A percentile compares a stretch with the other conserved stretches of the same genome.
Conservation (phyloP, 2,329 filamentous ascomycete genomes). For the Verticillium isaacii region DNA sequence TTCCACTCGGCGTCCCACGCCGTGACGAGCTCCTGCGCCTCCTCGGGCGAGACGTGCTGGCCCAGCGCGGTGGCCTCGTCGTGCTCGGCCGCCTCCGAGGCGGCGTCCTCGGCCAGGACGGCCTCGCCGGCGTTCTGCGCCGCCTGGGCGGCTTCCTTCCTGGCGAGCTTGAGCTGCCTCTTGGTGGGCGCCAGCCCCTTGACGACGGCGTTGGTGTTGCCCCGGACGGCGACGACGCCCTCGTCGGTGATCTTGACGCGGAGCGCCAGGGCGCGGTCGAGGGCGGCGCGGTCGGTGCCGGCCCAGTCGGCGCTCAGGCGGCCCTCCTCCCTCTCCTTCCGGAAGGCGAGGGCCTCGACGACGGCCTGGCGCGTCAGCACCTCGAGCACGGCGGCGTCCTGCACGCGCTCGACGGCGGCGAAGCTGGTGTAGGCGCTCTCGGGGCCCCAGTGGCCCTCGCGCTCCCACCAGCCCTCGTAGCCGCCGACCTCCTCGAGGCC, state of each 20-base stretch:
- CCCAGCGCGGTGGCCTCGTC: conserved; percentile 17
- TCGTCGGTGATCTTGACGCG: conserved; percentile 25
- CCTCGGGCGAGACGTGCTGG: conserved; percentile 23
- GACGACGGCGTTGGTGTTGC: conserved; percentile 26
- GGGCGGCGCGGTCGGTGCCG: conserved; percentile 18
- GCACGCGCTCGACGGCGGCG: conserved; percentile 30
- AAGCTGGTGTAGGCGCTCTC: conserved; percentile 42
- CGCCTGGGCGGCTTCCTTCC: conserved; percentile 12
- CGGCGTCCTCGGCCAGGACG: conserved; percentile 9
- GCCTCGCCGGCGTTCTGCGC: background rate
- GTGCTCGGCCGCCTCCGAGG: conserved; percentile 19
- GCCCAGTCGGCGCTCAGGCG: conserved; percentile 20
- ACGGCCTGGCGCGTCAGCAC: conserved; percentile 45
- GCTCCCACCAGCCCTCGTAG: conserved; percentile 49
- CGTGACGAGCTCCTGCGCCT: conserved; percentile 37
- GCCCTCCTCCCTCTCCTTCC: conserved; percentile 18
- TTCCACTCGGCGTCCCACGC: conserved; percentile 55
- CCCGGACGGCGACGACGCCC: conserved; percentile 33
- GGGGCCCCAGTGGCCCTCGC: conserved; percentile 44
- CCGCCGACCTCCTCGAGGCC: conserved; percentile 43
- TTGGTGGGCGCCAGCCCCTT: conserved; percentile 21
- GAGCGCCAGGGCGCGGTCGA: background rate
- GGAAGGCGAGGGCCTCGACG: conserved; percentile 44
- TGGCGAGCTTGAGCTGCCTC: conserved; percentile 18
- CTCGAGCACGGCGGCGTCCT: conserved; percentile 40